These are phyloP conservation scores for Musa beccarii DNA, from an alignment of 176 grass and related monocot genomes.

Conservation along the genomic window DNA sequence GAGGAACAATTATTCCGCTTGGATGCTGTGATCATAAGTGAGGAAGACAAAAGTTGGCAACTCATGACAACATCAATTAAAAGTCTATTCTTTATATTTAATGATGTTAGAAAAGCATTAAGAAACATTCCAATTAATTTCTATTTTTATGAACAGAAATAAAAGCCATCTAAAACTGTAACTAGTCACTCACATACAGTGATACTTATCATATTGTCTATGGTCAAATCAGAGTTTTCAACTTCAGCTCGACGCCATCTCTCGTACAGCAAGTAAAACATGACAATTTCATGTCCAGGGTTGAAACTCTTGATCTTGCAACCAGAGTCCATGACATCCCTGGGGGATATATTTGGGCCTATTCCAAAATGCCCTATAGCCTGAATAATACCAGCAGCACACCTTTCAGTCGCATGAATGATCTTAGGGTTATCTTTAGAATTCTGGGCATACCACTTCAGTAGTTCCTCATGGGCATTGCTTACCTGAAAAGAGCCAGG, in stretches of 20 bases:
- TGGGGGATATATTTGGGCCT: slow-evolving; percentile 52
- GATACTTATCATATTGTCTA: slow-evolving; percentile 49
- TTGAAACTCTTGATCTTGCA: slow-evolving; percentile 34
- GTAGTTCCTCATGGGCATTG: slow-evolving; percentile 81
- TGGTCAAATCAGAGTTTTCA: slow-evolving; percentile 43
- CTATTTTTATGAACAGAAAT: not conserved
- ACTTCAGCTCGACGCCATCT: slow-evolving; percentile 60
- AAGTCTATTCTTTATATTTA: not conserved
- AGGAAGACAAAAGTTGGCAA: slow-evolving; percentile 2
- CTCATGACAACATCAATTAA: not conserved
- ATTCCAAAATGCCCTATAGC: slow-evolving; percentile 59
- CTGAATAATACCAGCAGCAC: slow-evolving; percentile 73
- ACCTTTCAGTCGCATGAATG: slow-evolving; percentile 72
- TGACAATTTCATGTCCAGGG: slow-evolving; percentile 51
- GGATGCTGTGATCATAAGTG: slow-evolving; percentile 32
- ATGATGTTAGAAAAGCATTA: not conserved
- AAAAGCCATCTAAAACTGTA: slow-evolving; percentile 3
- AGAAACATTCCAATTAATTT: not conserved
- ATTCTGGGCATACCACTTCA: slow-evolving; percentile 69
- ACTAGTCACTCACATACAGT: slow-evolving; percentile 42
- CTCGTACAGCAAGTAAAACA: slow-evolving; percentile 79
- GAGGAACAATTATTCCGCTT: slow-evolving; percentile 59
- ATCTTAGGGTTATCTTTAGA: slow-evolving; percentile 40
- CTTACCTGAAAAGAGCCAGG: slow-evolving; percentile 43
- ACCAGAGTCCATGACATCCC: slow-evolving; percentile 49